Base-by-base conservation (phyloP, 2,329 filamentous ascomycete species). In the Exophiala lecanii-corni region DNA sequence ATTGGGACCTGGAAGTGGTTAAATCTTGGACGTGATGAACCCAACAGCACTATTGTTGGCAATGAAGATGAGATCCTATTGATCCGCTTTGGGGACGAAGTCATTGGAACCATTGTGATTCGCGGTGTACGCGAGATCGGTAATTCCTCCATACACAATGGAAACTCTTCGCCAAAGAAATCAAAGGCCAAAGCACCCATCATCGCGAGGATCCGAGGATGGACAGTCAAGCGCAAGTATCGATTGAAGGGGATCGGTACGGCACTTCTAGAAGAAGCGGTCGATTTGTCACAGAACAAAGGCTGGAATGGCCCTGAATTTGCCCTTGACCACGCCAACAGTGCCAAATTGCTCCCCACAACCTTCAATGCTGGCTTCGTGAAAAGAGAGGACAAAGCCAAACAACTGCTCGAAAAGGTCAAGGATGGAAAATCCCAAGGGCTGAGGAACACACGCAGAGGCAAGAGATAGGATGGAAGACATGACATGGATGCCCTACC, bases 241-340 rank as follows among this genome's bases (percentile, higher is more conserved):
- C 75, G 89, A 18, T 72, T 77, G 21, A 78, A 79, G 50, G 87
- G 88, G 0, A 71, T 94, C 17, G 89, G 88, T 2, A 73, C 70
- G 30, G 82, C 81, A 21, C 65, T 95, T 56, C 70, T 95, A 36
- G 76, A 83, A 54, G 83, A 86, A 55, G 86, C 84, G 2, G 80
- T 89, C 2, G 73, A 73, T 43, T 62, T 83, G 41, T 82, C 84
- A 47, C 76, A 76, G 55, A 79, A 81, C 62, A 77, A 75, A 57
- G 83, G 83, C 45, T 85, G 86, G 31, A 76, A 76, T 45, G 73
- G 79, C 45, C 70, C 89, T 39, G 78, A 81, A 2, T 94, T 94
- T 62, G 85, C 84, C 5, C 69, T 73, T 39, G 79, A 85, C 52
- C 88, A 94, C 69, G 87, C 86, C 33, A 88, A 91, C 74, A 79